These are phyloP conservation scores for Kodamaea neixiangensis DNA, from an alignment of 805 yeast genomes.

Conservation along the genomic window DNA sequence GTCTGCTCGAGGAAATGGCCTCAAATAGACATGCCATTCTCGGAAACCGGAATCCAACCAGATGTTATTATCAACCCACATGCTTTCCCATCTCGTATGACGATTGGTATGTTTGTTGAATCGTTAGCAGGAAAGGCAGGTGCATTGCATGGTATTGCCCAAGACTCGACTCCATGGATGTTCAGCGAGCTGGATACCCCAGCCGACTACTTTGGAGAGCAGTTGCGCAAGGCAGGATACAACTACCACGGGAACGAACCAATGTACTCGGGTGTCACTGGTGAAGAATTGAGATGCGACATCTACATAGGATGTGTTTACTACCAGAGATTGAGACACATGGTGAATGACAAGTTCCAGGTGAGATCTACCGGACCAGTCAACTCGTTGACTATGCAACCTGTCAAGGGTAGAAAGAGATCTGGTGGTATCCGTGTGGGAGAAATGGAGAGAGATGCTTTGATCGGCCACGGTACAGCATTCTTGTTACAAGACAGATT, in stretches of 20 bases:
- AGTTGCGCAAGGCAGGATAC: conserved; percentile 82
- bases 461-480: conserved; percentile 98
- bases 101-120: conserved; percentile 99
- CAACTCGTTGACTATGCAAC: conserved; percentile 96
- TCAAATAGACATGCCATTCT: conserved; percentile 92
- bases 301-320: conserved; percentile 96
- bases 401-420: conserved; percentile 98
- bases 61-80: conserved; percentile 98
- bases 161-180: conserved; percentile 95
- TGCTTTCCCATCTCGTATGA: conserved; percentile 99
- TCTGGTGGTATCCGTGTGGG: conserved; percentile 99
- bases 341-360: conserved; percentile 99
- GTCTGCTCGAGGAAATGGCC: conserved; percentile 99
- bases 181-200: conserved; percentile 92
- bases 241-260: conserved; percentile 99
- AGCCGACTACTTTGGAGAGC: conserved; percentile 97
- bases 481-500: conserved; percentile 92
- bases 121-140: conserved; percentile 99
- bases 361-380: conserved; percentile 99
- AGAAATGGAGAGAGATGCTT: conserved; percentile 99
- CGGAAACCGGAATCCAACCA: conserved; percentile 95
- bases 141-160: conserved; percentile 95
- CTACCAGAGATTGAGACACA: conserved; percentile 97
- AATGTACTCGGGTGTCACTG: conserved; percentile 97
- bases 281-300: conserved; percentile 95